Percentiles rank a stretch among this genome's conserved stretches.
phyloP scores from a whole-genome alignment of 1,139 yeast genomes.

The Blastobotrys raffinosifermentans region DNA sequence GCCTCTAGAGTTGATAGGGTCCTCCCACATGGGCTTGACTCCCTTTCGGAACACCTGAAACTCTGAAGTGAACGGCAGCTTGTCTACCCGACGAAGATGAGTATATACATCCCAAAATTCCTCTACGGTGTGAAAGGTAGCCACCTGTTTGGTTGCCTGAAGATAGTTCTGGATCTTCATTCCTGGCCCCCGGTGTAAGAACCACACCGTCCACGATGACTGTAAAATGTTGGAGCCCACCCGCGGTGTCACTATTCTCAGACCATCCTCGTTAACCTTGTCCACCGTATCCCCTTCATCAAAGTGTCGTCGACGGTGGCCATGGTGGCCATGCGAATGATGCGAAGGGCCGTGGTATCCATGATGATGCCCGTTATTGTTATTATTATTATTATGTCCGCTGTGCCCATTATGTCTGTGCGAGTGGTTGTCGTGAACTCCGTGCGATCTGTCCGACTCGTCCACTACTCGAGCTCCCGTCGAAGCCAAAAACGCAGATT shows the following conservation, averaged over 20 bases:
- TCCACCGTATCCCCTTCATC: slow-evolving; percentile 1
- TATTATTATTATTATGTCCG: background rate
- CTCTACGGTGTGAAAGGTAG: slow-evolving; percentile 43
- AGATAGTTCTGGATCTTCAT: slow-evolving; percentile 32
- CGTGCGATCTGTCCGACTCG: background rate
- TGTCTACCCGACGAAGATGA: slow-evolving; percentile 43
- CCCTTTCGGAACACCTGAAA: slow-evolving; percentile 58
- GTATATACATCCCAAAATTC: slow-evolving; percentile 56
- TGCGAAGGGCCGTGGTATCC: background rate
- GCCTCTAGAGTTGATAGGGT: slow-evolving; percentile 55
- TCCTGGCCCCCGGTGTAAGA: slow-evolving; percentile 34
- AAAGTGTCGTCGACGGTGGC: background rate
- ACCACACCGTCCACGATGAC: slow-evolving; percentile 33
- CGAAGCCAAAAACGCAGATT: slow-evolving; percentile 24
- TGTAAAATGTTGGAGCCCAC: slow-evolving; percentile 20
- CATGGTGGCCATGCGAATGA: background rate
- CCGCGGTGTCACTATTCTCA: slow-evolving; percentile 16
- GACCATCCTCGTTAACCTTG: slow-evolving; percentile 14
- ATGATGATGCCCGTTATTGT: background rate
- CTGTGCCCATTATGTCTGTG: background rate
- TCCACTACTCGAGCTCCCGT: slow-evolving; percentile 15
- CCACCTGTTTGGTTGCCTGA: slow-evolving; percentile 31
- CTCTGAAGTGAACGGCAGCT: slow-evolving; percentile 51
- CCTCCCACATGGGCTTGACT: slow-evolving; percentile 68
- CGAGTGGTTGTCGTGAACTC: background rate